A percentile compares a stretch with the other conserved stretches of the same genome.
Conservation (phyloP, 176 grass and related monocot genomes). For the Saccharum officinarum region DNA sequence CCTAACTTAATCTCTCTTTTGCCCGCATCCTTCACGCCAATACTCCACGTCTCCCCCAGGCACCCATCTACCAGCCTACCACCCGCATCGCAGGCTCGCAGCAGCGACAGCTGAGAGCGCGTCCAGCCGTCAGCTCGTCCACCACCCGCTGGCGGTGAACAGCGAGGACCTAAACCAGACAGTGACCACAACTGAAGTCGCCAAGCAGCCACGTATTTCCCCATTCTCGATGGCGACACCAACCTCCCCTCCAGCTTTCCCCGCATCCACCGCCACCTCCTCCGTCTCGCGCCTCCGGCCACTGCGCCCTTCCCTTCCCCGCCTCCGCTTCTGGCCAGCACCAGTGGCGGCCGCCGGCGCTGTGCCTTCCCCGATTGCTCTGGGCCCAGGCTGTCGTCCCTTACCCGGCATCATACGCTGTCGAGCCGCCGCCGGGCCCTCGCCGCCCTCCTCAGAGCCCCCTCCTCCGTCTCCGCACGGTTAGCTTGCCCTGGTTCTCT, state of each 20-base stretch:
- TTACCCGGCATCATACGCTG: conserved; percentile 12
- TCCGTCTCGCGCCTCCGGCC: neutral
- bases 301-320: neutral
- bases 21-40: too few species aligned
- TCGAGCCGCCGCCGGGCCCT: conserved; percentile 35
- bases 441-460: conserved; percentile 42
- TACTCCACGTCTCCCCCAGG: too few species aligned
- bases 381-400: conserved; percentile 5
- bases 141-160: neutral
- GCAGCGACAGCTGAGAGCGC: too few species aligned
- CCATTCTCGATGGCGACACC: conserved; percentile 23
- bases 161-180: neutral
- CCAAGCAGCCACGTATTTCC: neutral
- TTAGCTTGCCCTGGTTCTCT: neutral
- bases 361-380: neutral
- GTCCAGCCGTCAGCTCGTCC: too few species aligned
- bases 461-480: conserved; percentile 38
- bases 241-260: conserved; percentile 7
- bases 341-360: neutral
- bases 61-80: too few species aligned
- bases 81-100: too few species aligned
- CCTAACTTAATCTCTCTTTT: too few species aligned
- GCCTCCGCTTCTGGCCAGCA: conserved; percentile 14
- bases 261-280: neutral
- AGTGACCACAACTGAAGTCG: neutral